phyloP scores from a whole-genome alignment of 345 rosid species.

The Ailanthus altissimus region DNA sequence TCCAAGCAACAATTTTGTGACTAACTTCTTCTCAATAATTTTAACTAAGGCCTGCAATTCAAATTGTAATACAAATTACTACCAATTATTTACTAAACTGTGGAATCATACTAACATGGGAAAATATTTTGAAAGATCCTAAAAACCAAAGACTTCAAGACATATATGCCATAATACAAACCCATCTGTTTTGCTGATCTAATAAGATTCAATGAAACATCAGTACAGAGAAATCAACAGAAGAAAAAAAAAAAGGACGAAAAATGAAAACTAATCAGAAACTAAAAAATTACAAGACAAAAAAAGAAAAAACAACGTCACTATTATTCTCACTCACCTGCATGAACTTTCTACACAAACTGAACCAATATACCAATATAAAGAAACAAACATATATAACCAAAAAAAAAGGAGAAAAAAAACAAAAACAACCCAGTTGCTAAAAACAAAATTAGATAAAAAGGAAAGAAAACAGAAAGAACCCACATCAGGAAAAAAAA shows the following conservation, averaged over 20 bases:
- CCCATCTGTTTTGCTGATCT: not conserved
- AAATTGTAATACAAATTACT: constrained; percentile 10
- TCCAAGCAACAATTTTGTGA: constrained; percentile 9
- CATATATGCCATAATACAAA: not conserved
- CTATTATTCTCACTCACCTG: not conserved
- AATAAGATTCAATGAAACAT: constrained; percentile 1
- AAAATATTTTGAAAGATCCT: not conserved
- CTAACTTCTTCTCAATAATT: constrained; percentile 10
- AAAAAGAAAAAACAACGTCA: not conserved
- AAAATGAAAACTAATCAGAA: not conserved
- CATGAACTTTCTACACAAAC: not conserved
- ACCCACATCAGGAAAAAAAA: not conserved
- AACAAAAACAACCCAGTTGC: constrained; percentile 30
- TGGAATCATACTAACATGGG: constrained; percentile 6
- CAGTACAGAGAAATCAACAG: constrained; percentile 11
- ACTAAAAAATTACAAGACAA: not conserved
- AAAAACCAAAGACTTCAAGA: not conserved
- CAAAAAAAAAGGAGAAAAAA: not conserved
- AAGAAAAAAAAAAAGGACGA: not conserved
- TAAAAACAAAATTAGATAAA: not conserved
- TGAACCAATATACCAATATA: constrained; percentile 4
- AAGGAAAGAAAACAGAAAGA: not conserved
- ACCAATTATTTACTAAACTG: constrained; percentile 20
- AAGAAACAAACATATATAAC: not conserved
- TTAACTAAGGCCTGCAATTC: constrained; percentile 38